phyloP scores from a whole-genome alignment of 257 asterid species.

The Solanum etuberosum region DNA sequence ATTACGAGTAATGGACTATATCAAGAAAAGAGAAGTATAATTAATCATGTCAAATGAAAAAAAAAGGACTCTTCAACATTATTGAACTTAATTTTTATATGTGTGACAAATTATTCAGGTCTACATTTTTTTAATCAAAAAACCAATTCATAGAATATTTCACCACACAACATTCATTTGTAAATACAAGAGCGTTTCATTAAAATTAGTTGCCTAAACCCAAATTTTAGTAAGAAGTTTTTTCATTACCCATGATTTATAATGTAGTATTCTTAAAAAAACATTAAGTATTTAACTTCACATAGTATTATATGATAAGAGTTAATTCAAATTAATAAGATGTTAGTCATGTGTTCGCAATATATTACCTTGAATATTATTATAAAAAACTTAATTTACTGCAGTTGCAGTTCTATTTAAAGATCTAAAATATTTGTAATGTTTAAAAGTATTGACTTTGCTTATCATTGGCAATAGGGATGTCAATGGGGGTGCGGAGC shows the following conservation, averaged over 20 bases:
- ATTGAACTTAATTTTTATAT: not conserved
- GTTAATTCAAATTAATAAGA: not conserved
- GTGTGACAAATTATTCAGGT: not conserved
- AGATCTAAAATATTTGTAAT: not conserved
- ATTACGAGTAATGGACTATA: slow-evolving; percentile 33
- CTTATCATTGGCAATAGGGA: not conserved
- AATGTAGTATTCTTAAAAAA: not conserved
- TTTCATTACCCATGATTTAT: not conserved
- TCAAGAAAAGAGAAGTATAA: slow-evolving; percentile 17
- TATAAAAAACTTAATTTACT: not conserved
- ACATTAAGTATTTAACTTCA: not conserved
- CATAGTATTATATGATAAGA: not conserved
- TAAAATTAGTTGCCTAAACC: not conserved
- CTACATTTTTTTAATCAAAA: not conserved
- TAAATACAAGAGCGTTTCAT: not conserved
- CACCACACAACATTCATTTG: not conserved
- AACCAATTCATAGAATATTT: not conserved
- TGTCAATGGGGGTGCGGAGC: too few species aligned
- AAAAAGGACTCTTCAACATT: not conserved
- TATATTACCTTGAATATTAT: not conserved
- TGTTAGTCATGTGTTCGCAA: not conserved
- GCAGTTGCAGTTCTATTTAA: not conserved
- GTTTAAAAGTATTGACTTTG: not conserved
- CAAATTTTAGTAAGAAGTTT: not conserved
- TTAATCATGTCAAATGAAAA: slow-evolving; percentile 2